Conservation (phyloP, 106 monocot species). For the Apostasia ramifera region DNA sequence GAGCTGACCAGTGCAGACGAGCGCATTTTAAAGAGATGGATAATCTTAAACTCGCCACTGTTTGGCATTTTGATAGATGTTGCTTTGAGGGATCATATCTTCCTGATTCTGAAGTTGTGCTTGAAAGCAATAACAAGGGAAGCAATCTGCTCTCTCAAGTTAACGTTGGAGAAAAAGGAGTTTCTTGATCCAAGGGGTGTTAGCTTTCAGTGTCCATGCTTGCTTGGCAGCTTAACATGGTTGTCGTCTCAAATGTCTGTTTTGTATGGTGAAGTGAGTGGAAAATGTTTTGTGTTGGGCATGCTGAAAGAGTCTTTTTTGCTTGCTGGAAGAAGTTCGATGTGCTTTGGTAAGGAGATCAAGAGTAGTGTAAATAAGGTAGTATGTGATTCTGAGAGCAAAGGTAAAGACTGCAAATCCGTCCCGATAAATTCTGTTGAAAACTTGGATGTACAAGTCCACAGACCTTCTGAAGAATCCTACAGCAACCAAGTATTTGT, state of each 20-base stretch:
- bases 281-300: conserved; percentile 37
- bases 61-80: conserved; percentile 68
- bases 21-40: conserved; percentile 47
- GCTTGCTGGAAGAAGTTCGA: conserved; percentile 31
- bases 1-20: conserved; percentile 15
- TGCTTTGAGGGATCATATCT: conserved; percentile 64
- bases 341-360: conserved; percentile 19
- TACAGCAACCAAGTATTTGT: conserved; percentile 34
- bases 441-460: background rate
- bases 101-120: conserved; percentile 63
- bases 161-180: conserved; percentile 14
- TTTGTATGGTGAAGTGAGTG: conserved; percentile 69
- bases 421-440: conserved; percentile 3
- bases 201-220: conserved; percentile 47
- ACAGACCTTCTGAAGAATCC: conserved; percentile 4
- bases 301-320: conserved; percentile 65
- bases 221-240: conserved; percentile 56
- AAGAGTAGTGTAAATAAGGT: background rate
- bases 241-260: conserved; percentile 56
- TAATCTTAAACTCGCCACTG: conserved; percentile 42
- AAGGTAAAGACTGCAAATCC: conserved; percentile 1
- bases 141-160: conserved; percentile 28
- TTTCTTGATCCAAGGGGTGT: conserved; percentile 17
- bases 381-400: background rate
- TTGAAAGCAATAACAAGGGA: conserved; percentile 59